phyloP scores from a whole-genome alignment of 257 asterid genomes.

The Forsythia suspensa region DNA sequence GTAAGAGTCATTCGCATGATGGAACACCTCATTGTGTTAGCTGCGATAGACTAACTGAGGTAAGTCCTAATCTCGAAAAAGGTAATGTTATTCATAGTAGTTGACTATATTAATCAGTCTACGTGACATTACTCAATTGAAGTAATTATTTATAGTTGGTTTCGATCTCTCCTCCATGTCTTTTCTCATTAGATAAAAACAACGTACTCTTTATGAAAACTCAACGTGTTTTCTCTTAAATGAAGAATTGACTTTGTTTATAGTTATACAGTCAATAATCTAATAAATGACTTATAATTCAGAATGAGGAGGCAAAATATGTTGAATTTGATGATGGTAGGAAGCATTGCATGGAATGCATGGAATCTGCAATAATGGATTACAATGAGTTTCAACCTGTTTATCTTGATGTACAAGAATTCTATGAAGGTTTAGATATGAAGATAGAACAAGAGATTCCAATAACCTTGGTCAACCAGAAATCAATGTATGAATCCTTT shows the following conservation, averaged over 20 bases:
- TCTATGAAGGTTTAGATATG: constrained; percentile 73
- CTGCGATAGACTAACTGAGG: constrained; percentile 89
- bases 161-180: no score
- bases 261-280: no score
- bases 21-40: constrained; percentile 95
- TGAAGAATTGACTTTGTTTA: neutral
- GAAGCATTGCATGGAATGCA: constrained; percentile 86
- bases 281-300: neutral
- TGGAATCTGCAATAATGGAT: constrained; percentile 86
- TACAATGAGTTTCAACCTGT: constrained; percentile 79
- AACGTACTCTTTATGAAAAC: no score
- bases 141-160: no score
- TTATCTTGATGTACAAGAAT: constrained; percentile 68
- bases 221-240: neutral
- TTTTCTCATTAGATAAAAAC: no score
- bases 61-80: constrained; percentile 38
- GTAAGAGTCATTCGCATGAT: constrained; percentile 86
- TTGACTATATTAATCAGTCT: no score
- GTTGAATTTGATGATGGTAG: constrained; percentile 85
- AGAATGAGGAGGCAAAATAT: constrained; percentile 40
- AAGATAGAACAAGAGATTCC: constrained; percentile 78
- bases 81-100: no score
- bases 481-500: constrained; percentile 85
- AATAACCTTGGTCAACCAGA: constrained; percentile 81
- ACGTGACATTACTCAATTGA: no score